These are phyloP conservation scores for Pisolithus sp. DNA, from an alignment of 768 basidiomycete species.

Conservation along the genomic window DNA sequence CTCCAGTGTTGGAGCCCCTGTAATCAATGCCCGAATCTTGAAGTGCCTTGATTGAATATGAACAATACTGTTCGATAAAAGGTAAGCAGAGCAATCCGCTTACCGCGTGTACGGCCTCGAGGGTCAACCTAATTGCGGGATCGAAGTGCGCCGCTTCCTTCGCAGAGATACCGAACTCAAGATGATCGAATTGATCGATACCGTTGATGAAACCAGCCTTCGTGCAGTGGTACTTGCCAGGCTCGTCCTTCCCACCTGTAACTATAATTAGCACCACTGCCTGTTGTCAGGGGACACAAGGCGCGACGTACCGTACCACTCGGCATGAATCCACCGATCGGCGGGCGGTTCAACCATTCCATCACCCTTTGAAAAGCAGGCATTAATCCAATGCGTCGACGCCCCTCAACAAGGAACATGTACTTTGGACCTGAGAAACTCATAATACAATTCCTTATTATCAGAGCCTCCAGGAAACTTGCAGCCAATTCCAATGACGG, in stretches of 20 bases:
- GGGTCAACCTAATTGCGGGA: slow-evolving; percentile 25
- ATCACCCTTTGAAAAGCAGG: slow-evolving; percentile 17
- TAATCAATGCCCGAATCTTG: slow-evolving; percentile 45
- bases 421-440: slow-evolving; percentile 26
- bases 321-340: slow-evolving; percentile 24
- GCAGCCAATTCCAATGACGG: slow-evolving; percentile 28
- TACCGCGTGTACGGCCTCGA: slow-evolving; percentile 27
- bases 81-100: neutral
- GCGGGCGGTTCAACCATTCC: slow-evolving; percentile 23
- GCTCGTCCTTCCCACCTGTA: slow-evolving; percentile 25
- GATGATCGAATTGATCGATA: slow-evolving; percentile 28
- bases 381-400: neutral
- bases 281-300: neutral
- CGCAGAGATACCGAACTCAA: slow-evolving; percentile 29
- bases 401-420: neutral
- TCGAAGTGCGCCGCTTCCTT: slow-evolving; percentile 27
- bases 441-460: slow-evolving; percentile 24
- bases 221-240: slow-evolving; percentile 24
- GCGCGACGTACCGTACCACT: slow-evolving; percentile 24
- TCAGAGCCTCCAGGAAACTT: slow-evolving; percentile 28
- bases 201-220: slow-evolving; percentile 26
- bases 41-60: slow-evolving; percentile 21
- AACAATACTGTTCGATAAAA: neutral
- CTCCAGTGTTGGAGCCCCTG: slow-evolving; percentile 36
- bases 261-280: no score